Percentiles rank a stretch among this genome's conserved stretches.
phyloP scores from a whole-genome alignment of 805 yeast genomes.

The Yamadazyma philogaea region DNA sequence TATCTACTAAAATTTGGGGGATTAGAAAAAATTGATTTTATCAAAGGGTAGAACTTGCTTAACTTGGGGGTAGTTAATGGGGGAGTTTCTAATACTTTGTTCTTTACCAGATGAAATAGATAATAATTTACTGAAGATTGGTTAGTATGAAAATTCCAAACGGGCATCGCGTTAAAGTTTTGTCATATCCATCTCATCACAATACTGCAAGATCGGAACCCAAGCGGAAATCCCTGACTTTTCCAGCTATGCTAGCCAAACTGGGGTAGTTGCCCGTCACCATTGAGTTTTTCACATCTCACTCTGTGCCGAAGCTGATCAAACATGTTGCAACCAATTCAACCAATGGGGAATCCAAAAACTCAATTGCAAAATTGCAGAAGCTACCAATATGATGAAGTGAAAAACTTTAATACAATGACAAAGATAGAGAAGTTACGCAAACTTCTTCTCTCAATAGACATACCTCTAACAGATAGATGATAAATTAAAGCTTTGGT shows the following conservation, averaged over 20 bases:
- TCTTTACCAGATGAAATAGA: constrained; percentile 9
- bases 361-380: too few species aligned
- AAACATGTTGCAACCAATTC: too few species aligned
- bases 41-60: background rate
- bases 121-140: constrained; percentile 7
- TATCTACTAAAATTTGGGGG: constrained; percentile 1
- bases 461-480: constrained; percentile 13
- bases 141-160: constrained; percentile 4
- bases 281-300: too few species aligned
- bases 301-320: too few species aligned
- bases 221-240: background rate
- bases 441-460: constrained; percentile 1
- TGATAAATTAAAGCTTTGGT: constrained; percentile 10
- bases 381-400: background rate
- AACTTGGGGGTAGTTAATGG: constrained; percentile 4
- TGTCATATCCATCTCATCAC: constrained; percentile 1
- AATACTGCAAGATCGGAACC: background rate
- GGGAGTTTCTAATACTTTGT: background rate
- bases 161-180: constrained; percentile 7
- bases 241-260: too few species aligned
- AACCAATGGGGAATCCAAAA: too few species aligned
- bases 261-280: too few species aligned
- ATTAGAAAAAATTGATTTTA: background rate
- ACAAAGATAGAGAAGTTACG: background rate
- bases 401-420: background rate